phyloP scores from a whole-genome alignment of 345 rosid genomes.

The Rhodamnia rubescens region DNA sequence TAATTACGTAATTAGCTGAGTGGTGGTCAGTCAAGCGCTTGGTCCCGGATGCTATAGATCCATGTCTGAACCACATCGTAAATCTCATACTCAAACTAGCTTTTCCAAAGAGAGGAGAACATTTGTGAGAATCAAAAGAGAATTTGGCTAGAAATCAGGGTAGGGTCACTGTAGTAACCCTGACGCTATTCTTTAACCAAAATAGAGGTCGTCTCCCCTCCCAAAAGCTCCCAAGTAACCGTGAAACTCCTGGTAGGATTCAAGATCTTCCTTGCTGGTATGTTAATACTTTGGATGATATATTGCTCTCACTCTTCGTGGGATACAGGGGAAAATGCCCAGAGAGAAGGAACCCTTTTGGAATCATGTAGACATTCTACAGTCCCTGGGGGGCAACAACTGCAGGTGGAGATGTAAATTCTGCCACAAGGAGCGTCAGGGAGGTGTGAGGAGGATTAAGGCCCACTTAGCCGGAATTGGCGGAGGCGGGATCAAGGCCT shows the following conservation, averaged over 20 bases:
- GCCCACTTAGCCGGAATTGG: neutral
- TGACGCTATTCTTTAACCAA: neutral
- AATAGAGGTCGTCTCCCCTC: neutral
- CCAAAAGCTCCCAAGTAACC: no score
- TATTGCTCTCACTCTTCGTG: neutral
- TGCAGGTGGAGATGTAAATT: neutral
- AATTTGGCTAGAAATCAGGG: neutral
- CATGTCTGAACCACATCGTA: neutral
- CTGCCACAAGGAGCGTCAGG: neutral
- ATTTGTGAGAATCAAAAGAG: neutral
- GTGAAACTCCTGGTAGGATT: no score
- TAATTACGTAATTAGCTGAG: neutral
- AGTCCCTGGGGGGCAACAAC: no score
- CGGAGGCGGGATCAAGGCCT: neutral
- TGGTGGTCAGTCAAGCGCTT: neutral
- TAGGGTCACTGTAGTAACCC: neutral
- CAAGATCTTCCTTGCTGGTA: no score
- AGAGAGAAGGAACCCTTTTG: slow-evolving; percentile 11
- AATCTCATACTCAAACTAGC: neutral
- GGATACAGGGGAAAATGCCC: neutral
- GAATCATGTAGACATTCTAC: no score
- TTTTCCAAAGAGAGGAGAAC: no score
- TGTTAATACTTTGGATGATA: no score
- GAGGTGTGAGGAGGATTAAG: neutral
- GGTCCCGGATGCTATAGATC: neutral